Evolutionary conservation across 495 filamentous ascomycete species (phyloP), one percentile per base, ranked within the genome.

Genomic region (Lentithecium fluviatile): DNA sequence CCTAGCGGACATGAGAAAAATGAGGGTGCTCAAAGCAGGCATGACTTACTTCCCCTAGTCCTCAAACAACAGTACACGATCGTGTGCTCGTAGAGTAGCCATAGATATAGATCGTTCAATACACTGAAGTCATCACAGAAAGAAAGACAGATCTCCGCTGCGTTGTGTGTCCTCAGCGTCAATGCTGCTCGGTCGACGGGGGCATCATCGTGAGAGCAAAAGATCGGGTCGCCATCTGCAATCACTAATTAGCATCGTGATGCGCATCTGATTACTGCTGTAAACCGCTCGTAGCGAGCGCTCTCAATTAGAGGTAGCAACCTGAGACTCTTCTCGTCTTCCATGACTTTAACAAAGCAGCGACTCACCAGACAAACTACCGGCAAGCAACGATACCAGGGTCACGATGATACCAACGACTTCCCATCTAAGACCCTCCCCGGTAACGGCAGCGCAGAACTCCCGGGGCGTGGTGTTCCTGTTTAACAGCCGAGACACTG

Each of bases 371-470:
- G 73, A 69, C 0, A 78, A 73, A 13, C 71, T 73, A 62, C 73
- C 64, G 21, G 76, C 56, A 23, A 77, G 69, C 40, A 78, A 63
- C 5, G 77, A 81, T 52, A 78, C 79, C 38, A 77, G 70, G 6
- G 76, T 67, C n/a, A 83, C 77, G 0, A 86, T 69, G 34, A 80
- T 69, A 0, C 79, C 84, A 2, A 85, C 64, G 2, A 80, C 69
- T 68, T 87, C 84, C 83, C 84, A 88, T 10, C 84, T 79, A 24
- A 83, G 68, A 45, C 79, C 77, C 12, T 67, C 64, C 0, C 81
- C 84, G 0, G 78, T 80, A 59, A 53, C 60, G 71, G 79, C 72
- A 65, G 66, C 46, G 21, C 25, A 32, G 59, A 73, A 75, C 42
- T 73, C 67, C 19, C 47, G 34, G 1, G 73, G 58, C 6, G 69